phyloP scores from a whole-genome alignment of 2,329 filamentous ascomycete genomes.

The Colletotrichum scovillei region DNA sequence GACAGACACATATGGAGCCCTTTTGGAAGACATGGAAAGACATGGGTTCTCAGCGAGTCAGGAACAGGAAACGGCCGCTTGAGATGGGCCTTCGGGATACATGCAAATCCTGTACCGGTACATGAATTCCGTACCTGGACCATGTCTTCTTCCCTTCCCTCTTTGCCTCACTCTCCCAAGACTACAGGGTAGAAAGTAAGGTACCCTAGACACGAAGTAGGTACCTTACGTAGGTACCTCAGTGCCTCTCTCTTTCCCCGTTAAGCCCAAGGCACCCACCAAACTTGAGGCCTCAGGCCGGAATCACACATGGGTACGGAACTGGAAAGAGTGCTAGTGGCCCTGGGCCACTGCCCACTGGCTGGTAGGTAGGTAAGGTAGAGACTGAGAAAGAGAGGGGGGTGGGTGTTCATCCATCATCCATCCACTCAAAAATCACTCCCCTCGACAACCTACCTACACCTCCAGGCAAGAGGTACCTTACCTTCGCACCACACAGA shows the following conservation, averaged over 20 bases:
- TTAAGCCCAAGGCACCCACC: not conserved
- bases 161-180: not conserved
- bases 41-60: constrained; percentile 33
- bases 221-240: no score
- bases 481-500: not conserved
- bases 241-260: not conserved
- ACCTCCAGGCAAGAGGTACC: not conserved
- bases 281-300: not conserved
- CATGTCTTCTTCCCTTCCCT: not conserved
- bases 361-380: no score
- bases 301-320: not conserved
- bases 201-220: no score
- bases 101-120: constrained; percentile 27
- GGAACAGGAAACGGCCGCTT: constrained; percentile 34
- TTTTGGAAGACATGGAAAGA: constrained; percentile 16
- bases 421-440: not conserved
- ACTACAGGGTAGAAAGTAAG: not conserved
- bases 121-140: constrained; percentile 11
- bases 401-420: constrained; percentile 17
- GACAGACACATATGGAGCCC: constrained; percentile 9
- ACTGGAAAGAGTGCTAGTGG: not conserved
- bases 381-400: not conserved
- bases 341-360: no score
- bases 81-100: constrained; percentile 28
- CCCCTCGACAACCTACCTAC: not conserved